Evolutionary conservation across 257 asterid species (phyloP), one percentile per base, ranked within the genome.

Genomic region (Fraxinus anomala): DNA sequence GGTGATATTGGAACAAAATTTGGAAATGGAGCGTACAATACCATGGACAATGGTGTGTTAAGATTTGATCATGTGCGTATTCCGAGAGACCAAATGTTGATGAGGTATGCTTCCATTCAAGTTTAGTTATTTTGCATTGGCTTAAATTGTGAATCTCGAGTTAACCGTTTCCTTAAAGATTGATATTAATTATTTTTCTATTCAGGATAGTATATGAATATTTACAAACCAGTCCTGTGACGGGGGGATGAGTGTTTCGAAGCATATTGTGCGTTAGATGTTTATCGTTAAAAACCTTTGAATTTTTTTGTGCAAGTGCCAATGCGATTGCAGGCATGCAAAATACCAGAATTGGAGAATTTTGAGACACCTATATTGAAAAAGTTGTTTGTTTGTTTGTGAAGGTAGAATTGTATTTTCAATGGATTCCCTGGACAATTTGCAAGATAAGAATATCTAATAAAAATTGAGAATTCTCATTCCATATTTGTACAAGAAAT

Each of bases 1-100:
- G 99, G 96, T 82, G 99, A 96, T 77, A 92, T 96, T 80, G 99
- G 99, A 81, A 91, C 88, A 96, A 93, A 96, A 88, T 96, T 96
- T 76, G 99, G 99, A 73, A 96, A 91, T 80, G 99, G 99, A 79
- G 99, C 96, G 37, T 93, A 92, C 88, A 96, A 96, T 86, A 89
- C 96, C 79, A 91, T 93, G 98, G 99, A 96, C 89, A 96, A 96
- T 84, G 98, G 98, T 30, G 94, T 96, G 16, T 74, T 96, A 82
- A 92, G 91, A 86, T 89, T 96, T 83, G 95, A 93, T 87, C 89
- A 87, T 74, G 93, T 96, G 83, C 97, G 97, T 40, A 93, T 93
- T 82, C 99, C 99, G 68, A 92, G 99, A 86, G 77, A 82, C 87
- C 99, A 96, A 86, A 92, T 96, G 99, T 80, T 96, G 87, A 93